Evolutionary conservation across 2,329 filamentous ascomycete genomes (phyloP).

Genomic region (Lachnellula arida): DNA sequence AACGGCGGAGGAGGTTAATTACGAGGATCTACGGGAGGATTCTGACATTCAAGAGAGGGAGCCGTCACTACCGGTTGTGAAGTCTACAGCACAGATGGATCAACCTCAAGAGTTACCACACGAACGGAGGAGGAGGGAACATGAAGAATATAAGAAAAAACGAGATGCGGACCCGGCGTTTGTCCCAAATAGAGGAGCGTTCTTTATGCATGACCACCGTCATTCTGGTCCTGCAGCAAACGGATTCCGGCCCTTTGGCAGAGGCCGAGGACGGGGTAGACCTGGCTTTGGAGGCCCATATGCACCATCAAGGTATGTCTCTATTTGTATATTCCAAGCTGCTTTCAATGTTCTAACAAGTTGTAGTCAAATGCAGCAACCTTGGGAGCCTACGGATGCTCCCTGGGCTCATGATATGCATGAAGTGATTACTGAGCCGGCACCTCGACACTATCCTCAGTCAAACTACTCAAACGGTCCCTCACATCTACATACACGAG

Average conservation of each 20-base stretch:
- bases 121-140: conserved; percentile 74
- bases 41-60: conserved; percentile 20
- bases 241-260: conserved; percentile 68
- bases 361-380: conserved; percentile 41
- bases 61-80: conserved; percentile 29
- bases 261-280: conserved; percentile 58
- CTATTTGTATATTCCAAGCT: conserved; percentile 8
- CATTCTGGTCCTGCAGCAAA: conserved; percentile 73
- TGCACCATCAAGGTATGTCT: conserved; percentile 59
- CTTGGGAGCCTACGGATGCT: conserved; percentile 59
- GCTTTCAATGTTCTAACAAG: conserved; percentile 21
- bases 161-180: conserved; percentile 87
- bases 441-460: conserved; percentile 19
- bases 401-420: conserved; percentile 96
- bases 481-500: conserved; percentile 31
- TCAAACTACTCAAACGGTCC: conserved; percentile 33
- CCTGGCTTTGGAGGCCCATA: conserved; percentile 52
- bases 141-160: conserved; percentile 86
- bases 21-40: conserved; percentile 31
- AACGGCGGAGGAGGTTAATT: conserved; percentile 23
- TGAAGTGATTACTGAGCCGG: conserved; percentile 55
- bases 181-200: conserved; percentile 88
- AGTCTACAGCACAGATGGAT: conserved; percentile 36
- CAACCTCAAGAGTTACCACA: conserved; percentile 52
- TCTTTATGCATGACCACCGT: conserved; percentile 95